A percentile compares a stretch with the other conserved stretches of the same genome.
Conservation (phyloP, 371 early-diverging fungal species). For the Mortierella sp. region DNA sequence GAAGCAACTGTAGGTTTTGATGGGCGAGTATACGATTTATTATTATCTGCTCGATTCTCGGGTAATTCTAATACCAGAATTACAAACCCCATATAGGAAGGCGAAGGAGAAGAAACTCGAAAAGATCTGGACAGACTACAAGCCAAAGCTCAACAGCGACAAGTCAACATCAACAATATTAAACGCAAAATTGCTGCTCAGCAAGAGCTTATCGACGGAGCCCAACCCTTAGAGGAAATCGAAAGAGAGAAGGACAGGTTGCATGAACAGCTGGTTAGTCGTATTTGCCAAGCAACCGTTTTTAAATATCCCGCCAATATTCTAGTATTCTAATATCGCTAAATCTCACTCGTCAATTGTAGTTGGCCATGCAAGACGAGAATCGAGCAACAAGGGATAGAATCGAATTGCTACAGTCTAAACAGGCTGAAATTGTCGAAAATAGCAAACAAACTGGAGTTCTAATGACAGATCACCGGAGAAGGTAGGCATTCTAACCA, state of each 20-base stretch:
- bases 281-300: not conserved
- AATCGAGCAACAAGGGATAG: conserved; percentile 17
- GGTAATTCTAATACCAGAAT: not conserved
- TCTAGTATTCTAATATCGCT: not conserved
- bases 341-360: not conserved
- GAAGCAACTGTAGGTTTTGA: conserved; percentile 27
- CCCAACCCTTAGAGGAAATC: conserved; percentile 22
- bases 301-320: not conserved
- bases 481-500: conserved; percentile 19
- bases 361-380: conserved; percentile 19
- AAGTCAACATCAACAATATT: conserved; percentile 17
- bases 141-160: conserved; percentile 29
- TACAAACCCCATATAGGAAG: conserved; percentile 18
- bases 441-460: conserved; percentile 11
- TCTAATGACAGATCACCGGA: conserved; percentile 13
- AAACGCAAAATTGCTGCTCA: conserved; percentile 34
- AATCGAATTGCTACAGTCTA: conserved; percentile 20
- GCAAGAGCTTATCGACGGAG: conserved; percentile 29
- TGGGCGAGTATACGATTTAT: not conserved
- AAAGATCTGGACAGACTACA: conserved; percentile 44
- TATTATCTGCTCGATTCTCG: not conserved
- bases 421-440: conserved; percentile 33
- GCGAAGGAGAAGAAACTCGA: conserved; percentile 44
- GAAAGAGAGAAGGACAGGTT: conserved; percentile 19
- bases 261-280: conserved; percentile 15